Evolutionary conservation across 2,329 filamentous ascomycete genomes (phyloP), one percentile per base, ranked within the genome.

Genomic region (Pleoardoris graminearum): DNA sequence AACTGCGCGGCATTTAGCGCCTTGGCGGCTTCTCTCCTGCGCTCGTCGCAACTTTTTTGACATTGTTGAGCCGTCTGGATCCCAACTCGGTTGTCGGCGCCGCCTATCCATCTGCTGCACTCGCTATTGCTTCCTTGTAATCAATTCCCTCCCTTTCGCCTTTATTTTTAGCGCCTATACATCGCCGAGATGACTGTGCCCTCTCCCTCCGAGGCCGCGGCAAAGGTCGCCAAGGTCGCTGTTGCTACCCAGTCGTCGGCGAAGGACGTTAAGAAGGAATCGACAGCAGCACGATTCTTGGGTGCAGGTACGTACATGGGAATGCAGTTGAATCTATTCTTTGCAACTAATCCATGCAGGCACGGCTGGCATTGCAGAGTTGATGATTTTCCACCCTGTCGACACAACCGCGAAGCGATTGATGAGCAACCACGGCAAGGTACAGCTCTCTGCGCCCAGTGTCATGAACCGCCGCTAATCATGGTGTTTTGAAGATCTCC

Each of bases 331-430:
- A n/a, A n/a, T n/a, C 14, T 7, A 19, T 23, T 29, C 27, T 7
- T 12, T 14, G n/a, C n/a, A 36, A 14, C 59, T 67, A 30, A 71
- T 48, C 12, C 36, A 22, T 21, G 21, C 33, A 97, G 92, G 92
- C 70, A 90, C 87, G 71, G 91, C 92, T 71, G 92, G 92, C 80
- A 93, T 97, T 75, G 88, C 92, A 67, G 93, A 97, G 78, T 81
- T 97, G 69, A 85, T 91, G 69, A 85, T 97, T 75, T 97, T 97
- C 82, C 60, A 73, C 55, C 57, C 63, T 65, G 90, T 99, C 75
- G 94, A 99, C 78, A 99, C 94, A 45, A 97, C 95, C 69, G 93
- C 94, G 59, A 99, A 99, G 83, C 90, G 94, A 65, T 85, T 99
- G 77, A 99, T 99, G 94, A 97, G 91, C 85, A 97, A 99, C 78